Base-by-base conservation (phyloP, 139 green algal genomes). In the Micractinium sp. region DNA sequence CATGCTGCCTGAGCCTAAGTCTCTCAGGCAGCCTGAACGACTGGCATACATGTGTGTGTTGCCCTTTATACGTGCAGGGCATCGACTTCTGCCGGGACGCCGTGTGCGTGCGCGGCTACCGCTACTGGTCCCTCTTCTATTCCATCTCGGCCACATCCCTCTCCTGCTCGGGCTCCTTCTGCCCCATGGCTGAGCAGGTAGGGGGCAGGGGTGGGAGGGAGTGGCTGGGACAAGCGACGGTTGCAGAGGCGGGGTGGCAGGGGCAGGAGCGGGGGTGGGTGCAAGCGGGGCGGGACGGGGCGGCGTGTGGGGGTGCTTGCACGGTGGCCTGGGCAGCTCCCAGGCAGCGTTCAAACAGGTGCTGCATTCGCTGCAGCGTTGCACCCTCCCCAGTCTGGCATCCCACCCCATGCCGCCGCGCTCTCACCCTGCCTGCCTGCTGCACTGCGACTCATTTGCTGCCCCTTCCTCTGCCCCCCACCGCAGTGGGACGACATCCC, bases 51-150 rank as follows among this genome's bases (percentile, higher is more conserved):
- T 56, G 47, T 56, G n/a, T 56, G 47, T 56, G 47, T 9, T 9
- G 47, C 47, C 47, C 47, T 16, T 9, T 16, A 16, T 5, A 5
- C 47, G 5, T 56, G 2, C 86, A 90, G 86, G 25, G 25, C 77
- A 86, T 86, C 12, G 82, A 93, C 41, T 92, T 91, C 75, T 81
- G 41, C 31, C 82, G 53, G 0, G 89, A 84, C 41, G 85, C 81
- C 13, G 89, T 85, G 1, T 90, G 85, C 12, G 85, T 94, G 81
- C 90, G 67, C 66, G 91, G 89, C 67, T 89, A 53, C 63, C 89
- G 91, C 69, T 93, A 92, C 85, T 93, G 87, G 81, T 61, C 9
- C 73, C 81, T 93, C 20, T 89, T 75, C 73, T 94, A 94, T 71
- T 78, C 84, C 66, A 86, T 94, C 85, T 82, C 76, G 38, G 79